Evolutionary conservation across 2,329 filamentous ascomycete species (phyloP).

Genomic region (Sporothrix curviconia): DNA sequence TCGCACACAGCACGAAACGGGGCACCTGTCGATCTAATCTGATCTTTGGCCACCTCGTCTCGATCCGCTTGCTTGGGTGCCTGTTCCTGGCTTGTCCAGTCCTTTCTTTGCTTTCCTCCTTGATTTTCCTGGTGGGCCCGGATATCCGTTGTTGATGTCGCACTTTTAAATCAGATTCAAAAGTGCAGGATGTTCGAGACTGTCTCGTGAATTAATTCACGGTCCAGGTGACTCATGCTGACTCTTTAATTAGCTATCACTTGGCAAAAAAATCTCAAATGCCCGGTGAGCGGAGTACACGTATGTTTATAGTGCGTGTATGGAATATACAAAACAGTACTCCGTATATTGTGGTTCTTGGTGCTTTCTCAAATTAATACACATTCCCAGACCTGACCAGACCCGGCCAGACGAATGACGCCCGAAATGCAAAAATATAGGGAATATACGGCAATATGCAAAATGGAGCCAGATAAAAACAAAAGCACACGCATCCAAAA

Average conservation of each 20-base stretch:
- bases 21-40: constrained; percentile 13
- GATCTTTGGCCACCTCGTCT: constrained; percentile 3
- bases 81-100: neutral
- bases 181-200: constrained; percentile 1
- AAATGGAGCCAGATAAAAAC: no score
- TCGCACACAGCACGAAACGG: neutral
- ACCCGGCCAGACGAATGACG: neutral
- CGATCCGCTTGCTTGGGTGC: neutral
- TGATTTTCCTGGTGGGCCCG: neutral
- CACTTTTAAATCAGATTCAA: constrained; percentile 16
- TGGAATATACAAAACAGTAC: neutral
- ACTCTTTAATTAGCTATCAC: constrained; percentile 2
- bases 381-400: neutral
- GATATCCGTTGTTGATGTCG: constrained; percentile 4
- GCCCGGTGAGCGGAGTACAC: neutral
- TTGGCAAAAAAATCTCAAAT: no score
- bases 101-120: neutral
- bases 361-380: neutral
- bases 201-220: no score
- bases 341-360: neutral
- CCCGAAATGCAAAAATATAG: constrained; percentile 7
- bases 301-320: neutral
- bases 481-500: no score
- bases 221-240: constrained; percentile 6
- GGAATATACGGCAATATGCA: constrained; percentile 13